A percentile compares a stretch with the other conserved stretches of the same genome.
These are phyloP conservation scores for Ogataea trehalophila DNA, from an alignment of 805 yeast genomes.

Conservation along the genomic window DNA sequence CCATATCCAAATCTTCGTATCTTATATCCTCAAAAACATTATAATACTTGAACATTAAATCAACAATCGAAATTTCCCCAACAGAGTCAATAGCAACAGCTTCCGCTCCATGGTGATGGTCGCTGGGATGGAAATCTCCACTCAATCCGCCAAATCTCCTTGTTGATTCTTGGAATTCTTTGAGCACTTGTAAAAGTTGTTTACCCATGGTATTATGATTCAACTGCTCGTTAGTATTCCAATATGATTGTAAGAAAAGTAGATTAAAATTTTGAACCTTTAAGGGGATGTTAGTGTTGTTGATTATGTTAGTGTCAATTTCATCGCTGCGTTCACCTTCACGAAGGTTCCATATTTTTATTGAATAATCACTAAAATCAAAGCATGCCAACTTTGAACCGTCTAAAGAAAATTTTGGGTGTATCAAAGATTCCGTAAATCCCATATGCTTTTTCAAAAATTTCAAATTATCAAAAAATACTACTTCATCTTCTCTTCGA, in stretches of 20 bases:
- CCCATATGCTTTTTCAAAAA: conserved; percentile 9
- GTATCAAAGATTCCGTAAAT: conserved; percentile 1
- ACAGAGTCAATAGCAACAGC: background rate
- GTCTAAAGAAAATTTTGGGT: conserved; percentile 17
- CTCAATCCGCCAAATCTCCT: background rate
- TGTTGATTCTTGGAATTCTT: conserved; percentile 8
- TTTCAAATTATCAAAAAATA: background rate
- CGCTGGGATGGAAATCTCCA: background rate
- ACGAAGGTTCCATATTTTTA: conserved; percentile 20
- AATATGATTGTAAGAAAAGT: conserved; percentile 20
- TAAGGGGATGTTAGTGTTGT: conserved; percentile 19
- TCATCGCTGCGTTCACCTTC: conserved; percentile 3
- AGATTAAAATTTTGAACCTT: conserved; percentile 25
- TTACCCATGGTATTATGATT: conserved; percentile 2
- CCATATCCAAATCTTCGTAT: conserved; percentile 14
- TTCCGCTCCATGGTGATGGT: background rate
- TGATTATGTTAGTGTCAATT: conserved; percentile 12
- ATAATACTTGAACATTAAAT: conserved; percentile 19
- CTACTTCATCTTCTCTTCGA: background rate
- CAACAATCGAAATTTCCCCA: conserved; percentile 11
- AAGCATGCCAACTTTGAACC: conserved; percentile 17
- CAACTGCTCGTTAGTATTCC: conserved; percentile 10
- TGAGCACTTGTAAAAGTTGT: conserved; percentile 4
- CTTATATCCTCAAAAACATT: conserved; percentile 16
- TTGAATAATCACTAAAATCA: conserved; percentile 13